These are phyloP conservation scores for Cladosporium colombiae DNA, from an alignment of 2,329 filamentous ascomycete genomes.

Conservation along the genomic window DNA sequence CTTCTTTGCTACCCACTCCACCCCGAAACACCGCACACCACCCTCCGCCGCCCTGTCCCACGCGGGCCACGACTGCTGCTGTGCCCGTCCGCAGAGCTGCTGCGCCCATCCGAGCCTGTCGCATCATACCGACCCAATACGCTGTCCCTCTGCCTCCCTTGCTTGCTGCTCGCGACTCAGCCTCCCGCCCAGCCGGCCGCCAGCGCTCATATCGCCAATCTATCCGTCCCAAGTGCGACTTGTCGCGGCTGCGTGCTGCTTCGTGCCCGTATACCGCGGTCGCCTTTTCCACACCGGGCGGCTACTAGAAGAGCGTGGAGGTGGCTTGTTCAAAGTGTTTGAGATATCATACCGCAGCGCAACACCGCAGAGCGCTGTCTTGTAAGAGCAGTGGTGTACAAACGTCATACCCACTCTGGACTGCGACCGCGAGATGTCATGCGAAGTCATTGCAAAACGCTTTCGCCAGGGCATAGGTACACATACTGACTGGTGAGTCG, in stretches of 20 bases:
- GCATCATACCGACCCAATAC: slow-evolving; percentile 16
- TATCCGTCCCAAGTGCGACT: slow-evolving; percentile 20
- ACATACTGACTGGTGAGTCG: slow-evolving; percentile 34
- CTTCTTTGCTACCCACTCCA: neutral
- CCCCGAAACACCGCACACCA: slow-evolving; percentile 4
- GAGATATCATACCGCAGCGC: slow-evolving; percentile 13
- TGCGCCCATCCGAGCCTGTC: slow-evolving; percentile 6
- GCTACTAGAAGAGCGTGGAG: slow-evolving; percentile 19
- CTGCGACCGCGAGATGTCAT: slow-evolving; percentile 32
- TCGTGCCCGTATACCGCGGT: slow-evolving; percentile 15
- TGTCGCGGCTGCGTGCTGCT: slow-evolving; percentile 10
- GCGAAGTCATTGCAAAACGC: slow-evolving; percentile 32
- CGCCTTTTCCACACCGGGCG: slow-evolving; percentile 12
- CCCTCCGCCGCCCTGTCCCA: slow-evolving; percentile 11
- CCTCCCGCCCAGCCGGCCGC: slow-evolving; percentile 5
- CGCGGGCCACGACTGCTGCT: slow-evolving; percentile 17
- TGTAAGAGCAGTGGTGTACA: slow-evolving; percentile 12
- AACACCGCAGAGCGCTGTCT: slow-evolving; percentile 5
- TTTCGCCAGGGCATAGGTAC: slow-evolving; percentile 41
- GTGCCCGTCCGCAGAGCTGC: slow-evolving; percentile 10
- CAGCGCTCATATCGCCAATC: slow-evolving; percentile 18
- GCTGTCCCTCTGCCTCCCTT: slow-evolving; percentile 18
- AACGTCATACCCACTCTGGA: slow-evolving; percentile 12
- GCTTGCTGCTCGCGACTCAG: slow-evolving; percentile 17
- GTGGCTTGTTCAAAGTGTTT: slow-evolving; percentile 7